A percentile compares a stretch with the other conserved stretches of the same genome.
phyloP scores from a whole-genome alignment of 1,284 basidiomycete species.

The Marasmius fiardii region DNA sequence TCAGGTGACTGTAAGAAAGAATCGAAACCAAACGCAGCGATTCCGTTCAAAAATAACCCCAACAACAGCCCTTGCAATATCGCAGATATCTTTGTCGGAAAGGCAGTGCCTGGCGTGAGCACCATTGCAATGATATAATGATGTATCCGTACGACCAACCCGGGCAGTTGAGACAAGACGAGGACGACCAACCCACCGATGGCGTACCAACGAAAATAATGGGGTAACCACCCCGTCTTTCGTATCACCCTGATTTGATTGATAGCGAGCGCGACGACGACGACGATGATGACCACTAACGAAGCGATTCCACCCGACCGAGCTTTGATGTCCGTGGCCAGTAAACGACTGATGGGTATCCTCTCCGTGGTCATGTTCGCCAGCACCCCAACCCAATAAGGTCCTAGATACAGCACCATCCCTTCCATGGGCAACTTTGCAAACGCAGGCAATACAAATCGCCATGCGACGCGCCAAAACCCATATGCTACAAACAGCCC shows the following conservation, averaged over 20 bases:
- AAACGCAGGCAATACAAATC: slow-evolving; percentile 76
- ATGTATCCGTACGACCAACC: slow-evolving; percentile 62
- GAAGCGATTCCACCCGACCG: slow-evolving; percentile 72
- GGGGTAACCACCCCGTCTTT: slow-evolving; percentile 77
- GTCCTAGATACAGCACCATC: slow-evolving; percentile 69
- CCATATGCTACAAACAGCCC: slow-evolving; percentile 76
- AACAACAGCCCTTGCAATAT: slow-evolving; percentile 80
- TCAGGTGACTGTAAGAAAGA: slow-evolving; percentile 75
- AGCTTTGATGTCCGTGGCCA: slow-evolving; percentile 64
- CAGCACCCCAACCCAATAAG: slow-evolving; percentile 80
- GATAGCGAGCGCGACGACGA: slow-evolving; percentile 56
- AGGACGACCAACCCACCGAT: slow-evolving; percentile 63
- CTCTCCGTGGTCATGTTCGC: slow-evolving; percentile 63
- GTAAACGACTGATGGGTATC: slow-evolving; percentile 74
- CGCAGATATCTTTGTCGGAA: slow-evolving; percentile 76
- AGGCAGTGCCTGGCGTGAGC: slow-evolving; percentile 76
- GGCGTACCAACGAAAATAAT: slow-evolving; percentile 71
- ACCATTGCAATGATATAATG: slow-evolving; percentile 78
- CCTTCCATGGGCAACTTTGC: slow-evolving; percentile 67
- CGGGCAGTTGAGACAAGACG: slow-evolving; percentile 71
- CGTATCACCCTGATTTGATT: slow-evolving; percentile 85
- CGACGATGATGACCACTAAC: slow-evolving; percentile 66
- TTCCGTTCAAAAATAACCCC: slow-evolving; percentile 79
- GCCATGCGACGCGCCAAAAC: slow-evolving; percentile 76
- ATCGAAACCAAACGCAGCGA: slow-evolving; percentile 76